Evolutionary conservation across 495 filamentous ascomycete genomes (phyloP), one percentile per base, ranked within the genome.

Genomic region (Hypoxylon fragiforme): DNA sequence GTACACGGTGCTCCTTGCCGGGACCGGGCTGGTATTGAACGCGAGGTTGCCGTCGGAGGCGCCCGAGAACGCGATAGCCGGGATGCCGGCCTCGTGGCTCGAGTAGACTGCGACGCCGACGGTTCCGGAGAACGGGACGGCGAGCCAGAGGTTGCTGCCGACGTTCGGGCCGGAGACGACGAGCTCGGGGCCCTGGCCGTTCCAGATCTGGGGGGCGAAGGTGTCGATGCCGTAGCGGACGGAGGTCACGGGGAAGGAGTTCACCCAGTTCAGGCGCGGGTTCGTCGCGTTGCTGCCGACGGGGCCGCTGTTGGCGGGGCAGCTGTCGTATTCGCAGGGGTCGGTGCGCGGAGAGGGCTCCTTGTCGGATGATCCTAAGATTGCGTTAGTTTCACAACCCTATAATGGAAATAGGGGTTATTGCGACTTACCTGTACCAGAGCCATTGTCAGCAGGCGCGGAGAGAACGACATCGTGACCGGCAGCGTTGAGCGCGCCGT

Each of bases 121-220:
- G 3, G 85, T 89, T 3, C 85, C 85, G 7, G 83, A 86, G 53
- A 86, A 70, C 9, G 65, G 78, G 0, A 75, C 77, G 0, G 58
- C 54, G 18, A 81, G 39, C 3, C 74, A 83, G 20, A 86, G 67
- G 47, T 89, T 82, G 42, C 63, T 67, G 41, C 85, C 85, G 8
- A 85, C 83, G 63, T 87, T 89, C 3, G 82, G 82, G 0, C 85
- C 85, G 0, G 84, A 61, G 15, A 88, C 80, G 19, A 81, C 84
- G 18, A 89, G 72, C 18, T 85, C 84, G 0, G 79, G 77, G 0
- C 57, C 44, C 7, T 61, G 39, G 24, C 74, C 77, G 57, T 69
- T 63, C 65, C 81, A 86, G 54, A 81, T 71, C 9, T 71, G 65
- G 1, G 79, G 76, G 0, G 74, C 73, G 26, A 83, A 61, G 0